Conservation (phyloP, 2,329 filamentous ascomycete species). For the Penicillium frequentans region DNA sequence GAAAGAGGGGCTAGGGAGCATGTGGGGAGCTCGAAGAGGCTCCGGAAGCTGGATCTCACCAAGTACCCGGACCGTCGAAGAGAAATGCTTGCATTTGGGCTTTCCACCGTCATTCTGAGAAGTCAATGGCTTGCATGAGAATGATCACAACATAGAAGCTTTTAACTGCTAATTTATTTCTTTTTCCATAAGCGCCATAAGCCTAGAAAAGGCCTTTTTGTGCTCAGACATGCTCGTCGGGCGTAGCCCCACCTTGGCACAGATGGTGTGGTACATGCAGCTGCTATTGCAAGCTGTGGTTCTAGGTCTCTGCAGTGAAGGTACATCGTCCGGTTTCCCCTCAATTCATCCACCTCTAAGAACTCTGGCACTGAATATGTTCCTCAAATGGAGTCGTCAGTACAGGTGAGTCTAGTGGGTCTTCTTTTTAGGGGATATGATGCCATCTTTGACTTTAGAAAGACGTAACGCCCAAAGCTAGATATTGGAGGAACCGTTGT, state of each 20-base stretch:
- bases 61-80: background rate
- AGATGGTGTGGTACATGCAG: background rate
- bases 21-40: slow-evolving; percentile 2
- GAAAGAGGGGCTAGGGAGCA: slow-evolving; percentile 1
- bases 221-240: background rate
- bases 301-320: background rate
- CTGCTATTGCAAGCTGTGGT: background rate
- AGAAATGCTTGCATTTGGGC: background rate
- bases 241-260: background rate
- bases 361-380: no score
- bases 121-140: background rate
- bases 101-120: background rate
- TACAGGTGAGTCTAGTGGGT: no score
- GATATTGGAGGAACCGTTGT: no score
- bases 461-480: no score
- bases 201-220: background rate
- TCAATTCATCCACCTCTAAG: background rate
- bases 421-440: no score
- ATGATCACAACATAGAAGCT: background rate
- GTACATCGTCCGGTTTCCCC: background rate
- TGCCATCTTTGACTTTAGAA: no score
- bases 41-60: background rate
- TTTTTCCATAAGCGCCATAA: background rate
- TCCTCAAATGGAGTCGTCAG: no score
- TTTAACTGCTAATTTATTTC: background rate